Evolutionary conservation across 345 rosid species (phyloP).

Genomic region (Gossypium ekmanianum): DNA sequence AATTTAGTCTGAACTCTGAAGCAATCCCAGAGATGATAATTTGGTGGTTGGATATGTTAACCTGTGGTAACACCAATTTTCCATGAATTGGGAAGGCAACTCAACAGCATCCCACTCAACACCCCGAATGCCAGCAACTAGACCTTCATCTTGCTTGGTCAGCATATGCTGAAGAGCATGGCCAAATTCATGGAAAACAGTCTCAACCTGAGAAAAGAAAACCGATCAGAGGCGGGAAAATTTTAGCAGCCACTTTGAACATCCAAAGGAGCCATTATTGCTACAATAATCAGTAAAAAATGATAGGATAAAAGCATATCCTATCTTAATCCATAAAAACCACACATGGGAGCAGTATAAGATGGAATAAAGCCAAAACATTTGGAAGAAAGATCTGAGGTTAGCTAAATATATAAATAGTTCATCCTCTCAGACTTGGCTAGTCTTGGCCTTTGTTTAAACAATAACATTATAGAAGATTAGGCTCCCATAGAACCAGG

Average conservation of each 20-base stretch:
- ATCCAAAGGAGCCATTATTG: background rate
- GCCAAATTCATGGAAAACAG: slow-evolving; percentile 95
- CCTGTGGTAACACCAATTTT: slow-evolving; percentile 98
- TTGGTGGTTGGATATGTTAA: slow-evolving; percentile 20
- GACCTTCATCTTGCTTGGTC: slow-evolving; percentile 82
- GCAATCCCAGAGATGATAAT: background rate
- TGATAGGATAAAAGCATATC: background rate
- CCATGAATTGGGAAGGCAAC: slow-evolving; percentile 96
- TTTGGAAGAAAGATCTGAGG: background rate
- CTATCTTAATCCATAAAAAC: background rate
- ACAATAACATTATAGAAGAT: slow-evolving; percentile 4
- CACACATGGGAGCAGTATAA: background rate
- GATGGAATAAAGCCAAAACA: background rate
- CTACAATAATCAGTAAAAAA: background rate
- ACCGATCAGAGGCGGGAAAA: background rate
- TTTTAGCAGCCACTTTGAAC: background rate
- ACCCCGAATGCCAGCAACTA: slow-evolving; percentile 79
- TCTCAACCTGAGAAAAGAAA: slow-evolving; percentile 58
- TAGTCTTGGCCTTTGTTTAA: background rate
- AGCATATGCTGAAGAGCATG: slow-evolving; percentile 97
- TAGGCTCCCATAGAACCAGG: background rate
- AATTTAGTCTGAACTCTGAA: background rate
- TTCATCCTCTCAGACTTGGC: background rate
- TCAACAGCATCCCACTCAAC: slow-evolving; percentile 97
- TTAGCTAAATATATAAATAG: background rate